Evolutionary conservation across 306 rosid genomes (phyloP), one percentile per base, ranked within the genome.

Genomic region (Ormosia semicastrata): DNA sequence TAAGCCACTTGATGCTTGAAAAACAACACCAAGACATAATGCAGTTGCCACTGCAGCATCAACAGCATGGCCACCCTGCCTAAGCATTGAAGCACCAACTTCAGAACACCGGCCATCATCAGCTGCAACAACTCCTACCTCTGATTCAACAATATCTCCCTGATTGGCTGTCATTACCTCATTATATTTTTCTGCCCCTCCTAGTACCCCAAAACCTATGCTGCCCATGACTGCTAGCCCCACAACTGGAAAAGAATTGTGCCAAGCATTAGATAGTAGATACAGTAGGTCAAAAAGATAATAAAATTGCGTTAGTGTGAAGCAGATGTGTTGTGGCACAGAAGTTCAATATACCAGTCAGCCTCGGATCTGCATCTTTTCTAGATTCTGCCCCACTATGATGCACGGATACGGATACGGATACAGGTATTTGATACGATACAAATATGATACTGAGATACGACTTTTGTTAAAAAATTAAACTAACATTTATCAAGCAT

Each of bases 31-130:
- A 5, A 89, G 67, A 78, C 99, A 95, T 83, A 93, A 80, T 36
- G 98, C 87, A n/a, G 98, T 78, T 10, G 94, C 98, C 63, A 95
- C 99, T 29, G 97, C 92, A 79, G 98, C 97, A 89, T 95, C 99
- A 85, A 95, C 98, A 9, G 95, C 99, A 81, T 95, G 99, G 7
- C 98, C 99, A 10, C 93, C 97, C 77, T 62, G 80, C 84, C 95
- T 86, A 63, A 95, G 97, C 65, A 88, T 67, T 3, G 90, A 85
- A 1, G 87, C 98, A 29, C 99, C 99, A 17, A 93, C 76, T 72
- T 85, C 85, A 3, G 99, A 95, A 87, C 99, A 95, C 12, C 93
- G 83, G 1, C 87, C 86, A 88, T 95, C 95, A 66, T 95, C 99
- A 0, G 99, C 90, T 34, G 98, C 98, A 85, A 93, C 98, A 79